Conservation (phyloP, 768 basidiomycete species). For the Lanmaoa rubissima region DNA sequence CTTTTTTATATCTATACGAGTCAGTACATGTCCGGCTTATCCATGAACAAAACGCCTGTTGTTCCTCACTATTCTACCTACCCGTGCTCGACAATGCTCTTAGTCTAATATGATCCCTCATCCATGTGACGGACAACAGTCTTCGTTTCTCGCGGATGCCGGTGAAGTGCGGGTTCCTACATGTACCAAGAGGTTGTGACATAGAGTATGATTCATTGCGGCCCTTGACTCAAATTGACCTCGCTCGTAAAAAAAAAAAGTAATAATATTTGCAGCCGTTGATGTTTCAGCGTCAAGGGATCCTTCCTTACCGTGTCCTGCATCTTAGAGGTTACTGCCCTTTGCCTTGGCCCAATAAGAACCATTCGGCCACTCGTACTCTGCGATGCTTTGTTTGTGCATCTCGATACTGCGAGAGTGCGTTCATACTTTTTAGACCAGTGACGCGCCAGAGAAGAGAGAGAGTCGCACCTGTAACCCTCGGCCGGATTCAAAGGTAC, state of each 20-base stretch:
- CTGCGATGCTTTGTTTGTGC: conserved; percentile 72
- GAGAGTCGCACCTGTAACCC: conserved; percentile 51
- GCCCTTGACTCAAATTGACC: neutral
- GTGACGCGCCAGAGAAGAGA: neutral
- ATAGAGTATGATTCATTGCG: neutral
- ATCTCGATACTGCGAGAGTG: conserved; percentile 75
- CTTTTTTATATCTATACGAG: conserved; percentile 25
- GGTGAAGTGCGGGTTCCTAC: neutral
- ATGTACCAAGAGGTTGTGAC: neutral
- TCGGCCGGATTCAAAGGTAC: conserved; percentile 73
- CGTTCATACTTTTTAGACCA: neutral
- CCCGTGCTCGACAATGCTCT: conserved; percentile 1
- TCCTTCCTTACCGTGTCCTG: neutral
- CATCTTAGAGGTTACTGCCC: conserved; percentile 3
- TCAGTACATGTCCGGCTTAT: conserved; percentile 8
- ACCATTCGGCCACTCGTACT: conserved; percentile 86
- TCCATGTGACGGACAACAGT: neutral
- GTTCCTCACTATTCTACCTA: conserved; percentile 4
- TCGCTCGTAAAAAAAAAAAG: neutral
- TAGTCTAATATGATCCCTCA: neutral
- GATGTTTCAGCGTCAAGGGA: neutral
- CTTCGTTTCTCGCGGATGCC: neutral
- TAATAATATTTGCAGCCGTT: neutral
- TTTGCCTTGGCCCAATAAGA: conserved; percentile 25
- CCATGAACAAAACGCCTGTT: conserved; percentile 4